These are phyloP conservation scores for Skeletonema menzelii DNA, from an alignment of 108 stramenopile genomes.

Conservation along the genomic window DNA sequence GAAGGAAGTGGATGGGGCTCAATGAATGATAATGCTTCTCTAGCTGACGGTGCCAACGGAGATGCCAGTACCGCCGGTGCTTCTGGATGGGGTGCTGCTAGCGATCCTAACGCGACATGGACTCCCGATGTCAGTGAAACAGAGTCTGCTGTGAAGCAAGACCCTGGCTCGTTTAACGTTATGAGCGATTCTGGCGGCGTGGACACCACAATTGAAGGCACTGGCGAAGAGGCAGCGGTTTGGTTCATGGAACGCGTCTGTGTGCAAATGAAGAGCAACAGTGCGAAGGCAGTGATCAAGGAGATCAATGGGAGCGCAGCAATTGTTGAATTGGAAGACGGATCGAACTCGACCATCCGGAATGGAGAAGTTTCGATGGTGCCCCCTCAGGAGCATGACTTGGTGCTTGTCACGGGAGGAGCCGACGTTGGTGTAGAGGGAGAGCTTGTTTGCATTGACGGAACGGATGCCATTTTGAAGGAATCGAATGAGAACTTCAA, in stretches of 20 bases:
- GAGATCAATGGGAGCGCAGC: conserved; percentile 78
- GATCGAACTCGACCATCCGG: conserved; percentile 57
- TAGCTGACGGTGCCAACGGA: conserved; percentile 32
- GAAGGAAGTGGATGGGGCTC: conserved; percentile 51
- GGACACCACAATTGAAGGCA: conserved; percentile 48
- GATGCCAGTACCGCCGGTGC: conserved; percentile 15
- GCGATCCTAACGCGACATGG: conserved; percentile 54
- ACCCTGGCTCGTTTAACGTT: conserved; percentile 29
- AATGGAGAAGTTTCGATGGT: conserved; percentile 73
- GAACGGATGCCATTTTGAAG: conserved; percentile 91
- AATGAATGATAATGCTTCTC: conserved; percentile 42
- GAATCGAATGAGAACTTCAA: conserved; percentile 91
- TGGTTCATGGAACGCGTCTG: conserved; percentile 95
- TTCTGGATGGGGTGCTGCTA: conserved; percentile 59
- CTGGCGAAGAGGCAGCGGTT: conserved; percentile 72
- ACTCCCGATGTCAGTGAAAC: conserved; percentile 35
- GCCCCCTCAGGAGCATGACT: conserved; percentile 83
- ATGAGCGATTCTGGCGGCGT: conserved; percentile 49
- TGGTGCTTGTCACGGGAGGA: conserved; percentile 88
- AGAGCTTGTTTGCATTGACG: conserved; percentile 90
- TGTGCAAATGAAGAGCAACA: conserved; percentile 69
- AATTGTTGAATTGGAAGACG: conserved; percentile 78
- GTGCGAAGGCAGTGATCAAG: conserved; percentile 74
- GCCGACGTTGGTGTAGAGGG: conserved; percentile 90
- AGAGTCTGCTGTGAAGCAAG: conserved; percentile 35